Evolutionary conservation across 2,329 filamentous ascomycete species (phyloP).

Genomic region (Ceratocystis huliohia): DNA sequence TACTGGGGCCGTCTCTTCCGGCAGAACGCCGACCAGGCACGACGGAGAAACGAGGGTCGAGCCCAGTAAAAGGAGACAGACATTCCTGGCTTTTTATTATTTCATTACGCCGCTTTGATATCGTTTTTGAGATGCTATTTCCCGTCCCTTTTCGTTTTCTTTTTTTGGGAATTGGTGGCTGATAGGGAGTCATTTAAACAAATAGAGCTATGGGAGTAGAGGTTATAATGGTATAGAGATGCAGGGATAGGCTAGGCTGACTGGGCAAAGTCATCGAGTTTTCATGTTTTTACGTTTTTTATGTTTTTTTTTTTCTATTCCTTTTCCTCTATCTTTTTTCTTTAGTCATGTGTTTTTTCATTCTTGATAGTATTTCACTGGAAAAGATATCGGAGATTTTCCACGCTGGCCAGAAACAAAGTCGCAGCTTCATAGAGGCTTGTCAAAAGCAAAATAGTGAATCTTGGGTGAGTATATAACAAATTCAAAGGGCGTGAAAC

Average conservation of each 20-base stretch:
- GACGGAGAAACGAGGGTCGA: neutral
- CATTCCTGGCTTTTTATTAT: neutral
- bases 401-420: neutral
- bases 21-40: conserved; percentile 17
- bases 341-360: conserved; percentile 1
- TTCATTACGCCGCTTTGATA: neutral
- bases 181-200: neutral
- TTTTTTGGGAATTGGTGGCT: neutral
- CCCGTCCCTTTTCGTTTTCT: neutral
- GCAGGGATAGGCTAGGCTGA: neutral
- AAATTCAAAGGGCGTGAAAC: neutral
- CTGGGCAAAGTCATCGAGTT: neutral
- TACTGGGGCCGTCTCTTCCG: conserved; percentile 20
- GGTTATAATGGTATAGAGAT: neutral
- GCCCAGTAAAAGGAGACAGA: neutral
- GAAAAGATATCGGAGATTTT: neutral
- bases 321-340: neutral
- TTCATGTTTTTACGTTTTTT: neutral
- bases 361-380: conserved; percentile 6
- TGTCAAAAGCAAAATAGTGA: neutral
- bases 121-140: neutral
- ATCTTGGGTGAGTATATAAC: neutral
- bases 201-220: conserved; percentile 2
- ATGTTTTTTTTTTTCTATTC: neutral
- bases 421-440: too few species aligned